Evolutionary conservation across 2,329 filamentous ascomycete genomes (phyloP), one percentile per base, ranked within the genome.

Genomic region (Tolypocladium pustulatum): DNA sequence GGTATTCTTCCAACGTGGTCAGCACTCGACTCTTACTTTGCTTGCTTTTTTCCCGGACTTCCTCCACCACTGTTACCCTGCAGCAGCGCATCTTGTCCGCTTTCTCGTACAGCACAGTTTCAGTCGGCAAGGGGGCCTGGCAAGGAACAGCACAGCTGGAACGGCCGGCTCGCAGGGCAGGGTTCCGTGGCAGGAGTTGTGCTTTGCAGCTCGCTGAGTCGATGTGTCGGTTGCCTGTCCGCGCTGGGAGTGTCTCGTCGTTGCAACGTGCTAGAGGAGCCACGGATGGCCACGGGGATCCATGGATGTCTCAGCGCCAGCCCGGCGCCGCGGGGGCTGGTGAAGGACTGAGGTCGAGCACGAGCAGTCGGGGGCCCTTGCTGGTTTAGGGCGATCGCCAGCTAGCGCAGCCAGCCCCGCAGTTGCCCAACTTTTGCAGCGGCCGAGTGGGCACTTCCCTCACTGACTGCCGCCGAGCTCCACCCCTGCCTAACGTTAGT

Each of bases 1-100:
- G 43, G 46, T 30, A n/a, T 51, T n/a, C 53, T 55, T 27, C 36
- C 32, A 38, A 27, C 32, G 32, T 46, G 25, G 41, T 51, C 41
- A 57, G 32, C 27, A 30, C 49, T 43, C 40, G 56, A 22, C 22
- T 15, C 34, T 36, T n/a, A n/a, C 4, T 46, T 38, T 58, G 34
- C 32, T 58, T 55, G 36, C 53, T 55, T 55, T 55, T 55, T 43
- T 40, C 36, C 49, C 57, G 38, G 52, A 38, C 37, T 58, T 22
- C 22, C 13, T 36, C 37, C 22, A 34, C 27, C 46, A 54, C 36
- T 30, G 12, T 36, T 36, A 38, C 49, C 37, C 46, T 57, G 56
- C 56, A 57, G 46, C 22, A 57, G 49, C 36, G 22, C 56, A 54
- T 57, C 56, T 32, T 41, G 34, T 36, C 27, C 25, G 46, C 37